A percentile compares a stretch with the other conserved stretches of the same genome.
Conservation (phyloP, 2,329 filamentous ascomycete species). For the Ophiostoma australiae region DNA sequence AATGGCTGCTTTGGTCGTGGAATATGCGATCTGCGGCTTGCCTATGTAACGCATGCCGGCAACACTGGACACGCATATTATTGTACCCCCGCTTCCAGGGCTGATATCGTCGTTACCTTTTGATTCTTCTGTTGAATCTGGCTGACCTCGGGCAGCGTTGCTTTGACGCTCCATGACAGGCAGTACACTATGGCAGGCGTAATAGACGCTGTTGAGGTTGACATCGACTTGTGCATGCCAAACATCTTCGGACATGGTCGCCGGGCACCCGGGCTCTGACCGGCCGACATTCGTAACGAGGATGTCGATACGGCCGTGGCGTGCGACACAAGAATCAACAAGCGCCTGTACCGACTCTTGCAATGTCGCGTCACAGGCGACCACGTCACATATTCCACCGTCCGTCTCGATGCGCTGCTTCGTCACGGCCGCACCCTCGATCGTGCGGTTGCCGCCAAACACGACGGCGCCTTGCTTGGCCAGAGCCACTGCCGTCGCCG, state of each 20-base stretch:
- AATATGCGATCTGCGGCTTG: background rate
- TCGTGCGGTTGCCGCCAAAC: background rate
- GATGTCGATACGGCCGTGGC: background rate
- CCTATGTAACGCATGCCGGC: background rate
- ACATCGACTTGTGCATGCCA: background rate
- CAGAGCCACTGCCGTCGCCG: background rate
- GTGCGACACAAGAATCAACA: background rate
- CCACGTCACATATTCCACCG: background rate
- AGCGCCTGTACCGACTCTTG: background rate
- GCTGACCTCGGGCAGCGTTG: background rate
- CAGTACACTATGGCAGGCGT: background rate
- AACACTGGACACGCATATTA: background rate
- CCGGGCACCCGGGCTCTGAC: background rate
- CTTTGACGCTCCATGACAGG: background rate
- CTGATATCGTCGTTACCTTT: background rate
- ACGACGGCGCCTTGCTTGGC: background rate
- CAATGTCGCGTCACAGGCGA: background rate
- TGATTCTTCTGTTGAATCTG: background rate
- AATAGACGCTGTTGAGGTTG: background rate
- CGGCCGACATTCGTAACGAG: background rate
- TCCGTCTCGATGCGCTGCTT: background rate
- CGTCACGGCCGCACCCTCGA: background rate
- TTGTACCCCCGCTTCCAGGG: background rate
- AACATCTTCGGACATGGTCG: background rate
- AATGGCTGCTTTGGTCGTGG: background rate